Evolutionary conservation across 192 early-diverging fungal species (phyloP).

Genomic region (Rhizophlyctis rosea): DNA sequence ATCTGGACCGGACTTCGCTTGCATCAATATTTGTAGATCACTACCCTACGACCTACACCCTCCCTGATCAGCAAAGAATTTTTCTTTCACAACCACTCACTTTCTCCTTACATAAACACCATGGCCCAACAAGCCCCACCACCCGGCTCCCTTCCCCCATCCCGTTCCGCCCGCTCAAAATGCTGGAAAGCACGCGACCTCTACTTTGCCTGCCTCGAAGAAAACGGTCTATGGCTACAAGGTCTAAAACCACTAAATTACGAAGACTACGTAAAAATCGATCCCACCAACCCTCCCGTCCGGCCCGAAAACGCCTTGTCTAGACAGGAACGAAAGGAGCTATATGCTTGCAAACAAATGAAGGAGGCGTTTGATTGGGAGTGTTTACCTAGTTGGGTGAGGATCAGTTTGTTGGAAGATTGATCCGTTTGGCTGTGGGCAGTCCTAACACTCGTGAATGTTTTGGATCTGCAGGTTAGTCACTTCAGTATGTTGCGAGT

Average conservation of each 20-base stretch:
- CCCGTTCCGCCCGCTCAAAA: slow-evolving; percentile 56
- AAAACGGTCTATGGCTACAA: slow-evolving; percentile 55
- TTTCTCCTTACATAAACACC: neutral
- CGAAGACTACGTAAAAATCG: slow-evolving; percentile 41
- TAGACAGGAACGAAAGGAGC: slow-evolving; percentile 19
- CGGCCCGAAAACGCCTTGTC: slow-evolving; percentile 33
- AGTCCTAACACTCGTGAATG: too few relatives aligned
- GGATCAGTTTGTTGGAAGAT: too few relatives aligned
- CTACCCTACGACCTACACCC: too few relatives aligned
- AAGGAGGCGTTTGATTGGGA: slow-evolving; percentile 58
- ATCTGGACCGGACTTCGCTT: too few relatives aligned
- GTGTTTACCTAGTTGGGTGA: slow-evolving; percentile 74
- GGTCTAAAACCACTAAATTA: slow-evolving; percentile 34
- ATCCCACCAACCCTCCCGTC: slow-evolving; percentile 41
- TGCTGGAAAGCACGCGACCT: slow-evolving; percentile 80
- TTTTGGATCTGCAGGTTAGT: slow-evolving; percentile 18
- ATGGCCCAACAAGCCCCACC: slow-evolving; percentile 13
- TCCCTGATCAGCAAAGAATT: too few relatives aligned
- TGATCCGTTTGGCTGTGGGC: too few relatives aligned
- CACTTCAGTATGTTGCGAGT: slow-evolving; percentile 48
- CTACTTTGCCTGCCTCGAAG: slow-evolving; percentile 76
- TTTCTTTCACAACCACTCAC: too few relatives aligned
- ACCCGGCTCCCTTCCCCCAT: slow-evolving; percentile 46
- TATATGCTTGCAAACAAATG: slow-evolving; percentile 51
- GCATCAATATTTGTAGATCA: too few relatives aligned